phyloP scores from a whole-genome alignment of 345 rosid species.

The Eucalyptus dawsonii region DNA sequence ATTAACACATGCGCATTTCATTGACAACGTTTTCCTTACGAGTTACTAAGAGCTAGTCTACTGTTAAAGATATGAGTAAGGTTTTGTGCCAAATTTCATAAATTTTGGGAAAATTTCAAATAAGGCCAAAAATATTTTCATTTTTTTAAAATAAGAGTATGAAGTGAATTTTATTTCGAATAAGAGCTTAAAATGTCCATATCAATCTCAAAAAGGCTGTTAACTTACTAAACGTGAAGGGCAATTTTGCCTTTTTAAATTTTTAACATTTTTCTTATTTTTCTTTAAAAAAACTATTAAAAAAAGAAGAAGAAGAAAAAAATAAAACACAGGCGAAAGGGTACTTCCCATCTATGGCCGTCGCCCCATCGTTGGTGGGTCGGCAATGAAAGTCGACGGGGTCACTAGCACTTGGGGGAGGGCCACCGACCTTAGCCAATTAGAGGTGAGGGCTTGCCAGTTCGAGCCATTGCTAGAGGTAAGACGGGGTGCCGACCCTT shows the following conservation, averaged over 20 bases:
- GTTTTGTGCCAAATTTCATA: background rate
- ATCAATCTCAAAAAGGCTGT: no score
- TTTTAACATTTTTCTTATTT: no score
- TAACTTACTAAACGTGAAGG: no score
- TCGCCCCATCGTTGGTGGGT: accelerated
- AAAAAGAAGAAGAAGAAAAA: accelerated
- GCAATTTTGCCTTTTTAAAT: no score
- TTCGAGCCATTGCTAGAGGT: accelerated
- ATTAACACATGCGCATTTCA: background rate
- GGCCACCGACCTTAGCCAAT: accelerated
- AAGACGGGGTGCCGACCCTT: no score
- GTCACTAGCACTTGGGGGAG: accelerated
- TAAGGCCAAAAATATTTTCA: no score
- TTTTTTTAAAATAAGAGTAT: no score
- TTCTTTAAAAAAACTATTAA: no score
- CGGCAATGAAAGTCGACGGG: accelerated
- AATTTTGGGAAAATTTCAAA: background rate
- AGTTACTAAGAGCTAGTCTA: background rate
- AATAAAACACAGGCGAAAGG: no score
- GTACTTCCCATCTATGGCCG: accelerated
- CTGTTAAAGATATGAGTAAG: background rate
- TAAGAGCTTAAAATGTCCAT: no score
- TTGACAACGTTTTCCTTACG: background rate
- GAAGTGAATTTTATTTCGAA: no score
- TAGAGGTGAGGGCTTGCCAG: accelerated